Evolutionary conservation across 2,329 filamentous ascomycete species (phyloP).

Genomic region (Pseudogymnoascus sp.): DNA sequence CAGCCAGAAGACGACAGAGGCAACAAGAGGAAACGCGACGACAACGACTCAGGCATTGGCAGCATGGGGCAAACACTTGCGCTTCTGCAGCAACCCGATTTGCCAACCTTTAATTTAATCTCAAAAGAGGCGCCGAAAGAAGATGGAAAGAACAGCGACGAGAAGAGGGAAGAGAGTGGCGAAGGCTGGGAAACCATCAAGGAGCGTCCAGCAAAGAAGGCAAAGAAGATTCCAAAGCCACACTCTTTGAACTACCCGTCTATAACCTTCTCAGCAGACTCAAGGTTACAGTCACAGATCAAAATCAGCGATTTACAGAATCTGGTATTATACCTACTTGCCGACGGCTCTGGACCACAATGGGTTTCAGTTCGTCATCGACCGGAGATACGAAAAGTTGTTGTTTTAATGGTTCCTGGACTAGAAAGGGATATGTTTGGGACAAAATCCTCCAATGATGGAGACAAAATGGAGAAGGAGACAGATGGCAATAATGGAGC

Average conservation of each 20-base stretch:
- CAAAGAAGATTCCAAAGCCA: constrained; percentile 51
- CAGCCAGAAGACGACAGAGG: constrained; percentile 8
- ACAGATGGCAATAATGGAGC: constrained; percentile 4
- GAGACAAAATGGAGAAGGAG: constrained; percentile 9
- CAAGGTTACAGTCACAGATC: constrained; percentile 53
- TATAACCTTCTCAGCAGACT: constrained; percentile 46
- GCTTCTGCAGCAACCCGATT: constrained; percentile 21
- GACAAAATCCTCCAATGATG: constrained; percentile 27
- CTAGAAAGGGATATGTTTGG: constrained; percentile 87
- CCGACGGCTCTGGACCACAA: constrained; percentile 55
- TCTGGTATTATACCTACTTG: constrained; percentile 57
- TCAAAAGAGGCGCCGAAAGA: constrained; percentile 15
- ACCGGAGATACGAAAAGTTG: constrained; percentile 65
- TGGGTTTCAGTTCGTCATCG: constrained; percentile 58
- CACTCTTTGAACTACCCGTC: constrained; percentile 50
- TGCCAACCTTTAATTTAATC: constrained; percentile 29
- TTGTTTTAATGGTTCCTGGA: constrained; percentile 85
- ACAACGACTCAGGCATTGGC: background rate
- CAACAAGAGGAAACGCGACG: constrained; percentile 24
- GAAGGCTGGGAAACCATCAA: constrained; percentile 43
- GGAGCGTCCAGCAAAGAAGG: constrained; percentile 46
- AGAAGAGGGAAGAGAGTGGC: constrained; percentile 11
- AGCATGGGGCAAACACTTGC: constrained; percentile 19
- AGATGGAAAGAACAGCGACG: constrained; percentile 12
- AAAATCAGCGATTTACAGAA: constrained; percentile 55